Conservation (phyloP, 805 yeast species). For the Lipomyces oligophaga region DNA sequence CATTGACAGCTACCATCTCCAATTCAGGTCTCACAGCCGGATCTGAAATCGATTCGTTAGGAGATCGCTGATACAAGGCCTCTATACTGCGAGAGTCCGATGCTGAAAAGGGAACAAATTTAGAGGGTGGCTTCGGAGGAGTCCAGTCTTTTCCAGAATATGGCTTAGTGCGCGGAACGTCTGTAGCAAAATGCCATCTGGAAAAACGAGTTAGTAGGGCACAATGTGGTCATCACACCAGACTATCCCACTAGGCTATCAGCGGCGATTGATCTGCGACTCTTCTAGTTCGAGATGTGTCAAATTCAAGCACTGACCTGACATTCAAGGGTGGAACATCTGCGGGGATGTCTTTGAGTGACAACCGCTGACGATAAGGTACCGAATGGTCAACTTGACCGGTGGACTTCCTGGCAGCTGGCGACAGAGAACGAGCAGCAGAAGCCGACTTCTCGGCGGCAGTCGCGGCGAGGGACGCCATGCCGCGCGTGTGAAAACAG, state of each 20-base stretch:
- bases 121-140: slow-evolving; percentile 47
- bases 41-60: not conserved
- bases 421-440: not conserved
- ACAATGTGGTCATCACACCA: too few species aligned
- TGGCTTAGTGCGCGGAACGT: slow-evolving; percentile 23
- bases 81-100: slow-evolving; percentile 65
- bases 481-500: too few species aligned
- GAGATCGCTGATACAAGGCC: slow-evolving; percentile 39
- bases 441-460: slow-evolving; percentile 7
- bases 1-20: slow-evolving; percentile 58
- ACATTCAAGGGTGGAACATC: slow-evolving; percentile 25
- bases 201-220: not conserved
- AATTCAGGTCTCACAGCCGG: slow-evolving; percentile 3
- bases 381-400: slow-evolving; percentile 19
- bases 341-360: slow-evolving; percentile 20
- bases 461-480: slow-evolving; percentile 9
- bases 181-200: slow-evolving; percentile 29
- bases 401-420: not conserved
- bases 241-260: not conserved
- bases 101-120: slow-evolving; percentile 64
- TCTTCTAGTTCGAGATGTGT: too few species aligned
- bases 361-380: slow-evolving; percentile 23
- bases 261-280: not conserved
- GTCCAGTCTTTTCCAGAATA: slow-evolving; percentile 45
- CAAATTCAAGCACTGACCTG: slow-evolving; percentile 10